Base-by-base conservation (phyloP, 129 eudicot species). In the Chrysanthemum lavandulifolium region DNA sequence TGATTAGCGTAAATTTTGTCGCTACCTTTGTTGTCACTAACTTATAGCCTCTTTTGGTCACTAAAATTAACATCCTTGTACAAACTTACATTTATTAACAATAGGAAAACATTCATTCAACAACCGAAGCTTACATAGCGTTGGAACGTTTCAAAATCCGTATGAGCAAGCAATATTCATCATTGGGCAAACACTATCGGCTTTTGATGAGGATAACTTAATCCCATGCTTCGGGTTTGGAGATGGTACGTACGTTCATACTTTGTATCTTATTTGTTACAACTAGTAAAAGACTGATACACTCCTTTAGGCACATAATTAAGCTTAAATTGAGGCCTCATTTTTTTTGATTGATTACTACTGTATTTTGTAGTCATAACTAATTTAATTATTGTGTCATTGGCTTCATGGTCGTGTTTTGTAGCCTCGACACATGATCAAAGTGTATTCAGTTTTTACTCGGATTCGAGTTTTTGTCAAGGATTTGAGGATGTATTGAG, bases 211-310 rank as follows among this genome's bases (percentile, higher is more conserved):
- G 75, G 97, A 90, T 58, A 90, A 87, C 71, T 55, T 83, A 14
- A 90, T 90, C 25, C 97, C 97, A 2, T 90, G 97, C 82, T 90
- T 69, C n/a, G 93, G 94, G 61, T 90, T 90, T 47, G 94, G 94
- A 74, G 97, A 90, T 74, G 94, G 97, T 90, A 84, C 59, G n/a
- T n/a, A n/a, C n/a, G n/a, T n/a, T n/a, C n/a, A 40, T 25, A 19
- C 21, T 3, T 55, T 9, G 33, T 29, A 53, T n/a, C 16, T 69
- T 16, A 40, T 40, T n/a, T n/a, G n/a, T n/a, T n/a, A n/a, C n/a
- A n/a, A n/a, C n/a, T n/a, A n/a, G n/a, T n/a, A n/a, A n/a, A n/a
- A n/a, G 33, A 29, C 33, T 25, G 27, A 25, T 25, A 25, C 27
- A 25, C 27, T 25, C 1, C 27, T 25, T 25, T 25, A 25, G 27